Evolutionary conservation across 1,284 basidiomycete genomes (phyloP).

Genomic region (Heliocybe sulcata): DNA sequence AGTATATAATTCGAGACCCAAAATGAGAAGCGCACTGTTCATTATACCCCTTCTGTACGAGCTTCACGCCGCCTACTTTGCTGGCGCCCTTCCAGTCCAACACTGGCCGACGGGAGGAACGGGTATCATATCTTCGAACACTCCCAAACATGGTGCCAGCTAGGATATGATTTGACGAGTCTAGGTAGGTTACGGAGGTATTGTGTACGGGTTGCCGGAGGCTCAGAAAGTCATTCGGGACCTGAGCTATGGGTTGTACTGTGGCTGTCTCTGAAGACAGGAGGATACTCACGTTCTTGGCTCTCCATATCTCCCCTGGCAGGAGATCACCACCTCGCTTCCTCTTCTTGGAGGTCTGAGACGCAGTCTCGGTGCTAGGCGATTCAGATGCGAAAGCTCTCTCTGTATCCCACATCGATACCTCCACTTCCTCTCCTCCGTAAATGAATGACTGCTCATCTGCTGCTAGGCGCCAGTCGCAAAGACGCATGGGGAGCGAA

Average conservation of each 20-base stretch:
- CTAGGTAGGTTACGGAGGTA: constrained; percentile 55
- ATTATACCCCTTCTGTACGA: constrained; percentile 49
- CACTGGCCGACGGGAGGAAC: constrained; percentile 63
- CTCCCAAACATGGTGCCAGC: constrained; percentile 76
- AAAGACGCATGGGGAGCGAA: constrained; percentile 55
- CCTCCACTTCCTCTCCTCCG: constrained; percentile 84
- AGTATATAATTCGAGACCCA: background rate
- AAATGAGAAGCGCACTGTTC: constrained; percentile 58
- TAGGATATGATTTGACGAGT: constrained; percentile 47
- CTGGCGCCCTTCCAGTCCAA: constrained; percentile 58
- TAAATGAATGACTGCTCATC: constrained; percentile 60
- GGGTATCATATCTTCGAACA: constrained; percentile 76
- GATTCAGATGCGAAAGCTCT: constrained; percentile 41
- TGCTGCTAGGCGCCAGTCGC: constrained; percentile 56
- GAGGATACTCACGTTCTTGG: constrained; percentile 53
- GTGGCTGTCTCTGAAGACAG: background rate
- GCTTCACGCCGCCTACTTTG: constrained; percentile 61
- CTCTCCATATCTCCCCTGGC: constrained; percentile 72
- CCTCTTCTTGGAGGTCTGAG: constrained; percentile 44
- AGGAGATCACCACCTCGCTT: constrained; percentile 61
- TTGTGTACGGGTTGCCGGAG: constrained; percentile 82
- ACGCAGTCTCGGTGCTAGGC: constrained; percentile 7
- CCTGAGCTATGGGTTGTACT: constrained; percentile 26
- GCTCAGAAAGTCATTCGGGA: constrained; percentile 71
- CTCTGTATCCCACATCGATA: constrained; percentile 79